Evolutionary conservation across 768 basidiomycete genomes (phyloP).

Genomic region (Trichaptum fuscoviolaceum): DNA sequence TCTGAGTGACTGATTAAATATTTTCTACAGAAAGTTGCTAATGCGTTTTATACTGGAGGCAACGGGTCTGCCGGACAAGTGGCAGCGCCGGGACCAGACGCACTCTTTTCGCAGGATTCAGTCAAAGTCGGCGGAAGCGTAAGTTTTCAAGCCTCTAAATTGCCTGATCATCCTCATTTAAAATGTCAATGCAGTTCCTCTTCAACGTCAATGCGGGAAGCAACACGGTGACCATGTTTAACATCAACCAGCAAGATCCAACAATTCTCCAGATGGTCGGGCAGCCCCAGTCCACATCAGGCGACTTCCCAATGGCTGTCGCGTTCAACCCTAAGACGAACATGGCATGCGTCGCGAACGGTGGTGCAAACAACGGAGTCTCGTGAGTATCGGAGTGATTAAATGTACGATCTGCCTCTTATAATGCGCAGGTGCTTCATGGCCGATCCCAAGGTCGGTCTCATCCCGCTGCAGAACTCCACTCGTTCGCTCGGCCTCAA

Average conservation of each 20-base stretch:
- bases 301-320: constrained; percentile 47
- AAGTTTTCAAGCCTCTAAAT: constrained; percentile 15
- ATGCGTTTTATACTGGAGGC: constrained; percentile 28
- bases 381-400: constrained; percentile 19
- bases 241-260: constrained; percentile 39
- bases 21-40: constrained; percentile 21
- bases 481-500: constrained; percentile 15
- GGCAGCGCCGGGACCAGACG: constrained; percentile 30
- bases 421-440: constrained; percentile 13
- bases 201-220: constrained; percentile 35
- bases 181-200: neutral
- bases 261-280: constrained; percentile 38
- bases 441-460: constrained; percentile 14
- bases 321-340: constrained; percentile 27
- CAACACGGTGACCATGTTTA: constrained; percentile 34
- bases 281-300: constrained; percentile 36
- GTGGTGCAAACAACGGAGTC: constrained; percentile 31
- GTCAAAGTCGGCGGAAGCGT: constrained; percentile 32
- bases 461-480: constrained; percentile 12
- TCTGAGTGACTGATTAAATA: neutral
- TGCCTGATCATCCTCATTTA: neutral
- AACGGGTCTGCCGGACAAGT: constrained; percentile 31
- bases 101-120: constrained; percentile 37
- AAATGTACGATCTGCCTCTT: neutral
- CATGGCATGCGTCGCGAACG: constrained; percentile 31